Conservation (phyloP, 495 filamentous ascomycete genomes). For the Aspergillus egyptiacus region DNA sequence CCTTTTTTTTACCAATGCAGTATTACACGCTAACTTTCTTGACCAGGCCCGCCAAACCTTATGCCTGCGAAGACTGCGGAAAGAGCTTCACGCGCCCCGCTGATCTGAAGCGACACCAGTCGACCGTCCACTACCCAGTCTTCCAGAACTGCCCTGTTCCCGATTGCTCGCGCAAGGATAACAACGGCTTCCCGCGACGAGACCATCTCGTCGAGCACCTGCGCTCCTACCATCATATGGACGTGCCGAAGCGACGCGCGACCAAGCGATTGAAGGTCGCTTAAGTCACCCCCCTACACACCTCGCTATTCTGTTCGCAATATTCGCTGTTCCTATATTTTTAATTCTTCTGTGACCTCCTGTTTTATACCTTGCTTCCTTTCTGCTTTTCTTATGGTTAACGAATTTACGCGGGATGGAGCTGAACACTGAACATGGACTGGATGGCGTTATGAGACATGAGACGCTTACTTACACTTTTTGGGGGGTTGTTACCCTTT, state of each 20-base stretch:
- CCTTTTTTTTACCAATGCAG: neutral
- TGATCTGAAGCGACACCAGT: slow-evolving; percentile 50
- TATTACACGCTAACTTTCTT: neutral
- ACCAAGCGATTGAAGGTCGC: slow-evolving; percentile 30
- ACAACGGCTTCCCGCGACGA: slow-evolving; percentile 73
- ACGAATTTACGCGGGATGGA: slow-evolving; percentile 9
- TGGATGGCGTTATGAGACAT: slow-evolving; percentile 10
- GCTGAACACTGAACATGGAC: neutral
- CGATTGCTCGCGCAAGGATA: slow-evolving; percentile 74
- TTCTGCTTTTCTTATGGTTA: slow-evolving; percentile 4
- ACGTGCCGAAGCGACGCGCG: slow-evolving; percentile 41
- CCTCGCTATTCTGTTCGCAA: neutral
- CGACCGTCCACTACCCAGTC: slow-evolving; percentile 50
- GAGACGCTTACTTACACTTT: neutral
- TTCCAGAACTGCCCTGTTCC: slow-evolving; percentile 68
- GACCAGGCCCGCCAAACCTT: slow-evolving; percentile 34
- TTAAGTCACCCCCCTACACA: neutral
- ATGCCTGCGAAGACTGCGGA: slow-evolving; percentile 39
- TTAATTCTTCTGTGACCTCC: neutral
- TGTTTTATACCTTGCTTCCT: slow-evolving; percentile 10
- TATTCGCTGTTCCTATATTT: neutral
- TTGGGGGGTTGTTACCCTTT: neutral
- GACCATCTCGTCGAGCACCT: slow-evolving; percentile 89
- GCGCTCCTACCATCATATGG: slow-evolving; percentile 64
- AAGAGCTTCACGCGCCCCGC: slow-evolving; percentile 47